These are phyloP conservation scores for Fomitopsis schrenkii DNA, from an alignment of 1,284 basidiomycete genomes.

Conservation along the genomic window DNA sequence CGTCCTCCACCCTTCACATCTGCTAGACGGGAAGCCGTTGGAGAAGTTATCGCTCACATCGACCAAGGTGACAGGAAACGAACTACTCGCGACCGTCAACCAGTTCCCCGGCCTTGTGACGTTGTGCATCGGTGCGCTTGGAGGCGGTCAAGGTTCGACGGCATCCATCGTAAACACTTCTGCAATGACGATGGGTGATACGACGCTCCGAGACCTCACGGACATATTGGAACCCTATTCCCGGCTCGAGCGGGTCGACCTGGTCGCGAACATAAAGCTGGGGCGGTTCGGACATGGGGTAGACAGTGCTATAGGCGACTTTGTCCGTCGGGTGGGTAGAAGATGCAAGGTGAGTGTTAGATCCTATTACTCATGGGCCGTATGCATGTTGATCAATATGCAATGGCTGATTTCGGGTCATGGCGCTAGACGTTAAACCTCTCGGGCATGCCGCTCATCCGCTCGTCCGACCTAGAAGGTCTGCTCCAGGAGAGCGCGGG, in stretches of 20 bases:
- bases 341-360: slow-evolving; percentile 46
- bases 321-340: slow-evolving; percentile 52
- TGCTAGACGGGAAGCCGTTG: slow-evolving; percentile 24
- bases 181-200: slow-evolving; percentile 54
- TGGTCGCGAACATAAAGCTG: slow-evolving; percentile 62
- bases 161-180: slow-evolving; percentile 41
- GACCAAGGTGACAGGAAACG: slow-evolving; percentile 38
- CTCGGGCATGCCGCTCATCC: slow-evolving; percentile 46
- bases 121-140: slow-evolving; percentile 59
- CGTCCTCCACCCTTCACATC: slow-evolving; percentile 35
- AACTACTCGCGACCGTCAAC: slow-evolving; percentile 39
- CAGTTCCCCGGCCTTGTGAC: slow-evolving; percentile 39
- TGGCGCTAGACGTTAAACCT: slow-evolving; percentile 46
- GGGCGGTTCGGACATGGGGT: slow-evolving; percentile 32
- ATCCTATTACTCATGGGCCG: background rate
- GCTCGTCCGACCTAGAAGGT: slow-evolving; percentile 49
- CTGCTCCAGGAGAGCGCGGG: slow-evolving; percentile 34
- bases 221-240: slow-evolving; percentile 32
- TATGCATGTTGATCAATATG: too few species aligned
- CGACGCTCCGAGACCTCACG: slow-evolving; percentile 41
- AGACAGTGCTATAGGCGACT: slow-evolving; percentile 38
- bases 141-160: slow-evolving; percentile 42
- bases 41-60: slow-evolving; percentile 64
- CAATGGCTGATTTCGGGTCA: background rate
- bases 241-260: slow-evolving; percentile 46